Conservation (phyloP, 177 flowering plant genomes). For the Viscum album region DNA sequence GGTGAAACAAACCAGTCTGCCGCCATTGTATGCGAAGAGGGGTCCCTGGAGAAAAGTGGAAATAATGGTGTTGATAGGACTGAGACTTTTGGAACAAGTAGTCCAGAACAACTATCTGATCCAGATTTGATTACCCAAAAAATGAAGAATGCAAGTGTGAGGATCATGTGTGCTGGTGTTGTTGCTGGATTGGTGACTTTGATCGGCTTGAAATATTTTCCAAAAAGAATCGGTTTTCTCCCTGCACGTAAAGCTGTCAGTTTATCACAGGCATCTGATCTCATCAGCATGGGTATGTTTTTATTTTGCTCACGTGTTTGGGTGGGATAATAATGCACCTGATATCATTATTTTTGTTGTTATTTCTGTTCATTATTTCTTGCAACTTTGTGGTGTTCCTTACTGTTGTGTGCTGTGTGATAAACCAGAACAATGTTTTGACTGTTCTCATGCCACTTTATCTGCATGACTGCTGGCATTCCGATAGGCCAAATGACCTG, state of each 20-base stretch:
- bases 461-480: too few species aligned
- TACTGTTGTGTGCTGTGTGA: too few species aligned
- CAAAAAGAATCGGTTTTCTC: constrained; percentile 27
- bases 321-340: too few species aligned
- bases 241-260: constrained; percentile 29
- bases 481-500: not conserved
- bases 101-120: constrained; percentile 23
- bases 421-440: too few species aligned
- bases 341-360: too few species aligned
- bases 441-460: too few species aligned
- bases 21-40: constrained; percentile 23
- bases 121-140: constrained; percentile 40
- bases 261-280: constrained; percentile 52
- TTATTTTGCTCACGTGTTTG: constrained; percentile 8
- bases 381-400: too few species aligned
- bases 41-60: constrained; percentile 15
- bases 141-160: constrained; percentile 65
- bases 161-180: constrained; percentile 66
- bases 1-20: constrained; percentile 16
- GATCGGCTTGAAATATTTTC: constrained; percentile 49
- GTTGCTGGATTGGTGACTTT: constrained; percentile 55
- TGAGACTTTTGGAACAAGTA: constrained; percentile 24
- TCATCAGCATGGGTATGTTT: constrained; percentile 51
- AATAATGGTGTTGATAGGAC: constrained; percentile 20
- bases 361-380: too few species aligned